Evolutionary conservation across 140 eudicot species (phyloP).

Genomic region (Erigeron philadelphicus): DNA sequence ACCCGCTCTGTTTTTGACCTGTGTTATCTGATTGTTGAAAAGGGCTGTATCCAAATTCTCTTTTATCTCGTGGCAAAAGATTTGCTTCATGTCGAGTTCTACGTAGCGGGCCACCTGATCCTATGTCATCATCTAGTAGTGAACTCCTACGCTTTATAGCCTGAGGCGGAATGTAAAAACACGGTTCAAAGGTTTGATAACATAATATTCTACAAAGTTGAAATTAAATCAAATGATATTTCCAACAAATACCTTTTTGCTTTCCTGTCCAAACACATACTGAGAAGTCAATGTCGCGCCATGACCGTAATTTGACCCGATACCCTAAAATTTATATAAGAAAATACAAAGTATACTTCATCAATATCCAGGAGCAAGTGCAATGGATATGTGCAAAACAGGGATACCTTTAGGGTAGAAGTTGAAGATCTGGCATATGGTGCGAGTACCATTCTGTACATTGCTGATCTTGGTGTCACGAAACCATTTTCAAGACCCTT

Average conservation of each 20-base stretch:
- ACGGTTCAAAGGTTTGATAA: not conserved
- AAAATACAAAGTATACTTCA: constrained; percentile 15
- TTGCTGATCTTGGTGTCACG: constrained; percentile 72
- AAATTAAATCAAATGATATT: not conserved
- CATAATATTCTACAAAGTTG: not conserved
- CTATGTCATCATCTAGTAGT: constrained; percentile 56
- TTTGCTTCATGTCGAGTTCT: constrained; percentile 76
- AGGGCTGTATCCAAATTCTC: constrained; percentile 35
- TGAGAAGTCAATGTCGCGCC: constrained; percentile 38
- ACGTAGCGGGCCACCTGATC: constrained; percentile 71
- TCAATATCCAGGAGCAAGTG: constrained; percentile 12
- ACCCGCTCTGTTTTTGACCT: constrained; percentile 26
- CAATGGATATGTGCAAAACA: constrained; percentile 18
- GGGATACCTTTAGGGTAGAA: constrained; percentile 36
- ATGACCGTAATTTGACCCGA: constrained; percentile 35
- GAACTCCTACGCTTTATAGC: constrained; percentile 74
- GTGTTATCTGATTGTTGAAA: constrained; percentile 19
- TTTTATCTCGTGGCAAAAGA: constrained; percentile 42
- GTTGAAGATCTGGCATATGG: constrained; percentile 52
- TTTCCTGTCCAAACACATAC: constrained; percentile 34
- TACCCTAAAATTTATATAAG: constrained; percentile 34
- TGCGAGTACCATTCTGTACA: constrained; percentile 81
- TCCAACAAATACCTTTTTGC: constrained; percentile 42
- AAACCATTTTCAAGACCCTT: constrained; percentile 55
- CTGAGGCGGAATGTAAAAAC: constrained; percentile 31